Evolutionary conservation across 148 eudicot species (phyloP).

Genomic region (Rhododendron ovatum): DNA sequence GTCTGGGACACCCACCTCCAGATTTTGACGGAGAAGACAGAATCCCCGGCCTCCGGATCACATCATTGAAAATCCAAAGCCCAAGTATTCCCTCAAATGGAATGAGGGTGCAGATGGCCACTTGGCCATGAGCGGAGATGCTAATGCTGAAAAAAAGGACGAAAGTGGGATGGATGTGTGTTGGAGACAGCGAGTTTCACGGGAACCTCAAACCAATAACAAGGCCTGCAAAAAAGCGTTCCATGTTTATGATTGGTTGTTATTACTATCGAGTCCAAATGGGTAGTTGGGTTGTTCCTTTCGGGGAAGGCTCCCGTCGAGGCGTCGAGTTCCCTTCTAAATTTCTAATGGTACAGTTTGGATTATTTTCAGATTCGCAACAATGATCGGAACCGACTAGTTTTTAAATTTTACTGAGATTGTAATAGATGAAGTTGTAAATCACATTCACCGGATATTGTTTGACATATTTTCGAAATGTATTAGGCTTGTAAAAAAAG

Average conservation of each 20-base stretch:
- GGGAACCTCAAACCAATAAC: constrained; percentile 2
- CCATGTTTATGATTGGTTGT: constrained; percentile 4
- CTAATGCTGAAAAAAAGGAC: background rate
- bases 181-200: constrained; percentile 8
- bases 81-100: background rate
- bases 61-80: constrained; percentile 6
- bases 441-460: no score
- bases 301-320: background rate
- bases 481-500: no score
- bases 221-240: constrained; percentile 10
- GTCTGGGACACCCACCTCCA: constrained; percentile 22
- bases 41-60: background rate
- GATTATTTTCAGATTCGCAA: no score
- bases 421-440: no score
- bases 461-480: no score
- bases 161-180: background rate
- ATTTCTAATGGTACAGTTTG: no score
- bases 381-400: no score
- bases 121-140: constrained; percentile 5
- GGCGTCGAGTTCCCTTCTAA: no score
- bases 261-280: background rate
- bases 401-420: no score
- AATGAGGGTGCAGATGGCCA: background rate
- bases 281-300: background rate
- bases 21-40: constrained; percentile 14